Base-by-base conservation (phyloP, 306 rosid species). In the Malus sylvestris region DNA sequence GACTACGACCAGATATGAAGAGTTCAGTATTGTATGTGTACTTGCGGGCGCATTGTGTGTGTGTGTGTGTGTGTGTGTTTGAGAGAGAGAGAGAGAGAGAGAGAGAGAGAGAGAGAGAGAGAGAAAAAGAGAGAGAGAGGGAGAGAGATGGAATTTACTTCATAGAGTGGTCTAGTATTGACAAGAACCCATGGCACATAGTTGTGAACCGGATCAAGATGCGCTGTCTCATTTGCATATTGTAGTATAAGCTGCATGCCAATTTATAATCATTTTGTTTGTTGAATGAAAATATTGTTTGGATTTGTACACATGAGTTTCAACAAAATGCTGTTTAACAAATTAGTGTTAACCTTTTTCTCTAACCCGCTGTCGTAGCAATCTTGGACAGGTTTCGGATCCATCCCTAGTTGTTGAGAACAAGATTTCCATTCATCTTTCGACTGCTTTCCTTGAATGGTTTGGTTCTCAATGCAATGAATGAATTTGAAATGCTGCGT, bases 341-440 rank as follows among this genome's bases (percentile, higher is more conserved):
- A 13, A 6, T 20, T 38, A 71, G 33, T 72, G 53, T 23, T 79
- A 51, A 91, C 98, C 89, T 30, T 6, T 70, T 59, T 81, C 2
- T 93, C 98, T 49, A 86, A 81, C 77, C 97, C 98, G 77, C 40
- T 87, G 9, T 68, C 76, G 84, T 85, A 93, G 87, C 98, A 93
- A 14, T 85, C 79, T 38, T 49, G 55, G 12, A 72, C 30, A 58
- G 55, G n/a, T 63, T 64, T 46, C 23, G 30, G 71, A 49, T 32
- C 22, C 71, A 75, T 3, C 49, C 38, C 19, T 27, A 64, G 63
- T 49, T 64, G 5, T 30, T 3, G 10, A 64, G 71, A 63, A 30
- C 71, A 75, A 46, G 60, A 44, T 46, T 3, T n/a, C 78, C 78
- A 75, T 13, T 63, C 22, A 32, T 61, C 61, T 62, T 64, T 65